Percentiles rank a stretch among this genome's conserved stretches.
phyloP scores from a whole-genome alignment of 331 rosid species.

The Phaseolus coccineus region DNA sequence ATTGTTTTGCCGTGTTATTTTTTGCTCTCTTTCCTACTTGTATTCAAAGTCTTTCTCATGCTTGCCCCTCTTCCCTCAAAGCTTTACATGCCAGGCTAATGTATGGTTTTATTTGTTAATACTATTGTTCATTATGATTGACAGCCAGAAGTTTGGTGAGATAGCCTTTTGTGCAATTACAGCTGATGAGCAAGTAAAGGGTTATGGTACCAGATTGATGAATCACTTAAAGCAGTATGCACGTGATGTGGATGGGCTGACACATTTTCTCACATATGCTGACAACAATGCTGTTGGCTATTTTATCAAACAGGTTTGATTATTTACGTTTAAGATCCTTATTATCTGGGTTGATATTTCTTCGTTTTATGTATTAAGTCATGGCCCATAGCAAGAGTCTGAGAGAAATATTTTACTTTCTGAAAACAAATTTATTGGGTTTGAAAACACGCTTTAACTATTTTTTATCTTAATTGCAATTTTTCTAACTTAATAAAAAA shows the following conservation, averaged over 20 bases:
- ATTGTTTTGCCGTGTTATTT: slow-evolving; percentile 1
- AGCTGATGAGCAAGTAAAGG: slow-evolving; percentile 99
- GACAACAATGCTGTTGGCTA: slow-evolving; percentile 99
- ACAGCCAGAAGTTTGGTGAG: slow-evolving; percentile 94
- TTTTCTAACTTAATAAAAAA: slow-evolving; percentile 5
- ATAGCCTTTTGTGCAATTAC: slow-evolving; percentile 99
- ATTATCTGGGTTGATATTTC: slow-evolving; percentile 1
- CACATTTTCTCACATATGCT: slow-evolving; percentile 97
- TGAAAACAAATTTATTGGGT: slow-evolving; percentile 14
- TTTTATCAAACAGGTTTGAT: slow-evolving; percentile 86
- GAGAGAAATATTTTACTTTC: slow-evolving; percentile 31
- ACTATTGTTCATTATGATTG: slow-evolving; percentile 46
- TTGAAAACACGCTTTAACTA: not conserved
- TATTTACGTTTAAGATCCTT: slow-evolving; percentile 40
- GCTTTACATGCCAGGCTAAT: not conserved
- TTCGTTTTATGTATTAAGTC: slow-evolving; percentile 15
- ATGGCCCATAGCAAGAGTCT: not conserved
- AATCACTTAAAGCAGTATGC: slow-evolving; percentile 95
- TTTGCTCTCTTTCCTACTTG: slow-evolving; percentile 18
- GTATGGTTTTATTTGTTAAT: slow-evolving; percentile 26
- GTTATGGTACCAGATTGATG: slow-evolving; percentile 99
- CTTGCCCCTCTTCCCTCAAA: not conserved
- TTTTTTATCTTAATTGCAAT: not conserved
- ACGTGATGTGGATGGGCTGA: slow-evolving; percentile 90
- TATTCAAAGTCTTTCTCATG: no score